Conservation (phyloP, 2,329 filamentous ascomycete species). For the Fusarium pseudoanthophilum region DNA sequence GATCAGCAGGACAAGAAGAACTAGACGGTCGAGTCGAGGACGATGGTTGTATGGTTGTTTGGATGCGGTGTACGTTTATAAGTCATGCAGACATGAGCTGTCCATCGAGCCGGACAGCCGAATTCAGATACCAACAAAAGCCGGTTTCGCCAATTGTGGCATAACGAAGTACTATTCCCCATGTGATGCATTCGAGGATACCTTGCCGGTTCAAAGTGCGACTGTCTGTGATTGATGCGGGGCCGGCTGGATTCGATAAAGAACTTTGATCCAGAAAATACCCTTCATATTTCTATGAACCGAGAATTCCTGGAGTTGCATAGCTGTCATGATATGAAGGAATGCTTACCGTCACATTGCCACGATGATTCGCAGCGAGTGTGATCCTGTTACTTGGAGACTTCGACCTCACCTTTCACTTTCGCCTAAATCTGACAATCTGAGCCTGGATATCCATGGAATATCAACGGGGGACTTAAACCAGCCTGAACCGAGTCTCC, state of each 20-base stretch:
- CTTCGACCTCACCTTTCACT: neutral
- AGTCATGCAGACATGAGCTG: slow-evolving; percentile 41
- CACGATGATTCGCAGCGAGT: neutral
- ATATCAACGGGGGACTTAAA: neutral
- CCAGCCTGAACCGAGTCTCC: neutral
- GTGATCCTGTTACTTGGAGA: neutral
- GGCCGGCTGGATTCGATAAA: neutral
- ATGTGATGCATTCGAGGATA: slow-evolving; percentile 21
- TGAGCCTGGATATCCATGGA: neutral
- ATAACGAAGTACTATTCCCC: slow-evolving; percentile 11
- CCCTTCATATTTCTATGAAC: neutral
- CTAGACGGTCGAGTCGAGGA: slow-evolving; percentile 42
- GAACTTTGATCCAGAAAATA: neutral
- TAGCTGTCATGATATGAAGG: neutral
- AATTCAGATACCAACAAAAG: slow-evolving; percentile 43
- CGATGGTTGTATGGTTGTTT: slow-evolving; percentile 41
- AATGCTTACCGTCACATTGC: neutral
- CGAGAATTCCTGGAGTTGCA: neutral
- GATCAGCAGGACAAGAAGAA: slow-evolving; percentile 56
- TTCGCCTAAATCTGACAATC: too few relatives aligned
- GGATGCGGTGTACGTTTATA: slow-evolving; percentile 51
- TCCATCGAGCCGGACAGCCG: slow-evolving; percentile 39
- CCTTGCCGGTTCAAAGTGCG: neutral
- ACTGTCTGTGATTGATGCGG: neutral
- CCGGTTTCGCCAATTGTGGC: slow-evolving; percentile 38